Base-by-base conservation (phyloP, 2,329 filamentous ascomycete species). In the Sporothrix brunneoviolacea region DNA sequence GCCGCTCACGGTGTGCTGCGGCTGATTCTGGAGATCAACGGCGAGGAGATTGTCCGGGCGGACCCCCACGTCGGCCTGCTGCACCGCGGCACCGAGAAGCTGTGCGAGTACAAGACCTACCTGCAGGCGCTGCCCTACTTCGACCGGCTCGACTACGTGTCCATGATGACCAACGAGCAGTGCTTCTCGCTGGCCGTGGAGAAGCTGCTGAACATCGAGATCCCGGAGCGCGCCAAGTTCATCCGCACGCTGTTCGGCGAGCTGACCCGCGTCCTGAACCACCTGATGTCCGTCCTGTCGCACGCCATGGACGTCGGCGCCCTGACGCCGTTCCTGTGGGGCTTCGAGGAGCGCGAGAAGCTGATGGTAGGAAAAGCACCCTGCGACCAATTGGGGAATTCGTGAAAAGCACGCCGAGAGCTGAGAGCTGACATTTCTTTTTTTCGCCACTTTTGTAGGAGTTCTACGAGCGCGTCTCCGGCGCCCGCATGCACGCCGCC, bases 151-250 rank as follows among this genome's bases (percentile, higher is more conserved):
- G 93, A 98, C 72, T 98, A 98, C 70, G 91, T 96, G 61, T 96
- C 90, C 64, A 98, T 98, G 94, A 98, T 98, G 93, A 98, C 93
- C 64, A 98, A 98, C 71, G 93, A 98, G 78, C 93, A 98, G 73
- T 95, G 90, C 66, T 98, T 89, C 71, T 83, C 90, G 33, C 79
- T 98, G 59, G 93, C 90, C 18, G 91, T 97, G 50, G 93, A 98
- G 80, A 98, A 98, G 79, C 79, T 98, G 54, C 77, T 98, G 63
- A 98, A 98, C 70, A 77, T 98, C 58, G 94, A 98, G 68, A 88
- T 98, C 57, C 93, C 93, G 21, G 86, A 93, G 58, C 80, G 93
- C 64, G 93, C 93, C 62, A 97, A 98, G 76, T 98, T 84, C 76
- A 98, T 98, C 66, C 82, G 93, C 59, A 97, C 91, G 30, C 0